Evolutionary conservation across 164 flowering plant genomes (phyloP).

Genomic region (Chimonanthus salicifolius): DNA sequence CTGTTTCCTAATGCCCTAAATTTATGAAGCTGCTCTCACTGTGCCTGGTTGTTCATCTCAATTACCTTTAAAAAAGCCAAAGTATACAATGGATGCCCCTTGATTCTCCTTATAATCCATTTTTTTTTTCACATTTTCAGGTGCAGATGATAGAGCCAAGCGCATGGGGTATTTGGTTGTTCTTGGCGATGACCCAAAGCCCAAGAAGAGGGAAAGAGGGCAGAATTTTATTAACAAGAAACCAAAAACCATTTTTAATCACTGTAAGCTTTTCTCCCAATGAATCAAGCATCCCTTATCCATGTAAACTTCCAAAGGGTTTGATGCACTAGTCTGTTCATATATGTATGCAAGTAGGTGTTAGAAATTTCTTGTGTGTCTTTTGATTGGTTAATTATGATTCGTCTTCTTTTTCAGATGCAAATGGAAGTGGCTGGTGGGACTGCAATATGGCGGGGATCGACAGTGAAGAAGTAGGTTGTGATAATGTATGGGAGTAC

Average conservation of each 20-base stretch:
- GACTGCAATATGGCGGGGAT: slow-evolving; percentile 74
- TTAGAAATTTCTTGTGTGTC: background rate
- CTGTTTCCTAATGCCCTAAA: background rate
- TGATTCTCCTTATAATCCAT: background rate
- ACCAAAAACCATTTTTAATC: slow-evolving; percentile 42
- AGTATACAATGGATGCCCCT: background rate
- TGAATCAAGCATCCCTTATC: background rate
- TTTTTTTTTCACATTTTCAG: slow-evolving; percentile 15
- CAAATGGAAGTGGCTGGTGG: slow-evolving; percentile 93
- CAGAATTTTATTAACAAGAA: slow-evolving; percentile 24
- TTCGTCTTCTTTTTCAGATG: slow-evolving; percentile 43
- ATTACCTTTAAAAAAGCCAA: background rate
- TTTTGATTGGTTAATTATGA: background rate
- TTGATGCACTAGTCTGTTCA: background rate
- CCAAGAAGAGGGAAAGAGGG: slow-evolving; percentile 20
- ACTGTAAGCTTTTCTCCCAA: slow-evolving; percentile 44
- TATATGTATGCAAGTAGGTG: background rate
- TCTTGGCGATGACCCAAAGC: slow-evolving; percentile 67
- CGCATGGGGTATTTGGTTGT: slow-evolving; percentile 34
- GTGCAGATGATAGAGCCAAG: slow-evolving; percentile 18
- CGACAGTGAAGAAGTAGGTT: slow-evolving; percentile 79
- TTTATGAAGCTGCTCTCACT: background rate
- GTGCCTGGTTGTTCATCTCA: background rate
- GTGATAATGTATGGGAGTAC: slow-evolving; percentile 77
- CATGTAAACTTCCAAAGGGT: background rate